These are phyloP conservation scores for Kwoniella shandongensis DNA, from an alignment of 768 basidiomycete genomes.

Conservation along the genomic window DNA sequence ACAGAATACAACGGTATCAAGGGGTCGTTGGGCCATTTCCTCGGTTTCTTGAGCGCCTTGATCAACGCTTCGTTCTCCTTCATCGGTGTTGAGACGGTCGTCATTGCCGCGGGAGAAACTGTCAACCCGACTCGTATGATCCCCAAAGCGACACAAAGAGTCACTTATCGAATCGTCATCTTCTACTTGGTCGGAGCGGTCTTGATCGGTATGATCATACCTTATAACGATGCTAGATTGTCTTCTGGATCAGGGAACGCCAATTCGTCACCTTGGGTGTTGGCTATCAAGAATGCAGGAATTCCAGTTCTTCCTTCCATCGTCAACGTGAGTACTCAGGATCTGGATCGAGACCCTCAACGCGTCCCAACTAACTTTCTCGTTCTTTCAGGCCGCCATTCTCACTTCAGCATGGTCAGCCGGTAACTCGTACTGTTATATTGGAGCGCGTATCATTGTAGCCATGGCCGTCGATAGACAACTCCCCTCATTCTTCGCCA, in stretches of 20 bases:
- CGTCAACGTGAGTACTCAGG: slow-evolving; percentile 45
- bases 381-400: slow-evolving; percentile 19
- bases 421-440: slow-evolving; percentile 48
- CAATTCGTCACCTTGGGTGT: slow-evolving; percentile 36
- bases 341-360: slow-evolving; percentile 5
- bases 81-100: slow-evolving; percentile 65
- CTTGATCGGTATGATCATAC: slow-evolving; percentile 69
- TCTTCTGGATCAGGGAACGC: slow-evolving; percentile 29
- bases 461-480: slow-evolving; percentile 57
- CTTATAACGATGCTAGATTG: slow-evolving; percentile 57
- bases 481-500: slow-evolving; percentile 52
- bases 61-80: slow-evolving; percentile 70
- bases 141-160: slow-evolving; percentile 45
- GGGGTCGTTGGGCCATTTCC: slow-evolving; percentile 31
- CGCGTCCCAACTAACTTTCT: neutral
- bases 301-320: slow-evolving; percentile 44
- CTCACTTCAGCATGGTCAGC: slow-evolving; percentile 43
- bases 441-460: slow-evolving; percentile 57
- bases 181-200: slow-evolving; percentile 78
- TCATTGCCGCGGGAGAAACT: slow-evolving; percentile 62
- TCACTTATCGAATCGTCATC: slow-evolving; percentile 63
- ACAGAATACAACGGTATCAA: slow-evolving; percentile 26
- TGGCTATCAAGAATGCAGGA: slow-evolving; percentile 33
- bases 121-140: slow-evolving; percentile 44
- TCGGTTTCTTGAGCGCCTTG: slow-evolving; percentile 56